Conservation (phyloP, 2,329 filamentous ascomycete genomes). For the Paraconiothyrium sp. region DNA sequence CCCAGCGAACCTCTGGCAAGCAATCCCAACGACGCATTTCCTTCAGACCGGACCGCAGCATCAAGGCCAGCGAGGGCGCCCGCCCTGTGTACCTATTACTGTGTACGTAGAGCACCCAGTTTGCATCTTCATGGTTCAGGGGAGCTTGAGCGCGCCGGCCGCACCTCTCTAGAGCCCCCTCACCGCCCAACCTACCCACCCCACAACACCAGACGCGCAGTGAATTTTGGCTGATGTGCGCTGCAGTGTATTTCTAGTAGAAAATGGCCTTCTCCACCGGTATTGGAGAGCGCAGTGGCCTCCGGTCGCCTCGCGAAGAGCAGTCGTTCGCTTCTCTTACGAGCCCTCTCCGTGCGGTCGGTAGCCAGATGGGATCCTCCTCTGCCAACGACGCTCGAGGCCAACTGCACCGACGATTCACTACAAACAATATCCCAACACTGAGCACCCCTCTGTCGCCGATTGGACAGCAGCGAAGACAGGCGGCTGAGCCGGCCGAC, state of each 20-base stretch:
- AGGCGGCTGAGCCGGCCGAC: constrained; percentile 64
- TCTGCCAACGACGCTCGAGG: constrained; percentile 74
- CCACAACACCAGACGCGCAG: constrained; percentile 34
- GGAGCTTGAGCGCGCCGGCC: constrained; percentile 22
- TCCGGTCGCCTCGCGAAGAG: constrained; percentile 79
- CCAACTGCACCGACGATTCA: constrained; percentile 89
- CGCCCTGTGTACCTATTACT: constrained; percentile 27
- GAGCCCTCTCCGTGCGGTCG: constrained; percentile 73
- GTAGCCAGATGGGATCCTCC: constrained; percentile 66
- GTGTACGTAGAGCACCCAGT: constrained; percentile 21
- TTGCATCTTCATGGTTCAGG: constrained; percentile 19
- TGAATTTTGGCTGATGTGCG: constrained; percentile 36
- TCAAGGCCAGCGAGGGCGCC: constrained; percentile 18
- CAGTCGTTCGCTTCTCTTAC: constrained; percentile 71
- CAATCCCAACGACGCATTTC: constrained; percentile 10
- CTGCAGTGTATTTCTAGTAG: constrained; percentile 52
- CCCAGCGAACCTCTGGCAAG: constrained; percentile 7
- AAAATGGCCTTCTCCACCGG: constrained; percentile 72
- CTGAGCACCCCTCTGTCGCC: constrained; percentile 74
- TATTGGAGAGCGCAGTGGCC: constrained; percentile 76
- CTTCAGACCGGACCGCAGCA: constrained; percentile 13
- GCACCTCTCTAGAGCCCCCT: constrained; percentile 34
- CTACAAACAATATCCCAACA: constrained; percentile 83
- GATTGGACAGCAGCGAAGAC: constrained; percentile 64
- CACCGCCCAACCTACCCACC: constrained; percentile 48